Base-by-base conservation (phyloP, 2,329 filamentous ascomycete genomes). In the Allantophomopsis lycopodina region DNA sequence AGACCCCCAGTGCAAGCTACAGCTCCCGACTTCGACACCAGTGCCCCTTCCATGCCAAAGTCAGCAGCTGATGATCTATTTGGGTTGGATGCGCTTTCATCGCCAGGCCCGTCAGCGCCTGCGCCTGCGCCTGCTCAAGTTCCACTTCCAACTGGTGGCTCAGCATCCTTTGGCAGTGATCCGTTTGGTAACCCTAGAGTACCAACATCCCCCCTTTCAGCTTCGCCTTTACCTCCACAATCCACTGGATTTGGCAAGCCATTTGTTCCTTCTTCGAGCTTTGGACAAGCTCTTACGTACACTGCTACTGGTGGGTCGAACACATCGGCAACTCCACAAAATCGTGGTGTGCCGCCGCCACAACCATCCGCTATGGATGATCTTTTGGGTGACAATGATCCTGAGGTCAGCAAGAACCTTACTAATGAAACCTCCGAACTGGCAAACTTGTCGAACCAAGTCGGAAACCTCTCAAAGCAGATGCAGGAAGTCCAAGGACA, bases 51-150 rank as follows among this genome's bases (percentile, higher is more conserved):
- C 30, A 57, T 68, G 43, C 73, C 79, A 4, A 87, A 84, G 51
- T 91, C 89, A 40, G 88, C 89, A 34, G 72, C 93, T 10, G 89
- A 98, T 44, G 91, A 98, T 58, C 65, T 98, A 13, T 96, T 98
- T 54, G 89, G 88, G 1, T 70, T 98, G 15, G 89, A 96, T 56
- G 77, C 85, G 13, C 73, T 79, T 42, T 63, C 69, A n/a, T 57
- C 65, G 15, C 49, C 59, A 13, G 51, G 60, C 12, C 58, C 68
- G 3, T 64, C 71, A 14, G 63, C 71, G 14, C 65, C 73, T 7
- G 71, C 79, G 38, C 61, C 71, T 31, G 23, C 23, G 5, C 32
- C 32, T 34, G n/a, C 32, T 17, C 76, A 82, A 48, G 58, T 68
- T 13, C 61, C 73, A 10, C 69, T 84, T 54, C 77, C 77, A 5